These are phyloP conservation scores for Lotmaria passim DNA, from an alignment of 208 protist species.

Conservation along the genomic window DNA sequence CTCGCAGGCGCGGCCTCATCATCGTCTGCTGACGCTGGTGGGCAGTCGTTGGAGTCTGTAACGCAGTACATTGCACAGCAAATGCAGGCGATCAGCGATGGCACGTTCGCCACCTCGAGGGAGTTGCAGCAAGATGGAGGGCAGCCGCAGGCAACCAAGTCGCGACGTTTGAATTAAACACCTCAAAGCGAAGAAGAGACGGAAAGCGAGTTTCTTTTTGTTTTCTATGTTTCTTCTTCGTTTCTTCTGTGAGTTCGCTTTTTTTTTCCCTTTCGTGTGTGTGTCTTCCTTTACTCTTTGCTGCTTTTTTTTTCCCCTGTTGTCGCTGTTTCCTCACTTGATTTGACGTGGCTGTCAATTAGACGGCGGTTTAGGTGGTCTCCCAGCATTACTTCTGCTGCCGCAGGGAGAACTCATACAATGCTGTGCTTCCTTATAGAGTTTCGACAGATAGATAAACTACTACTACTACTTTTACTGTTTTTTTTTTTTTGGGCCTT, in stretches of 20 bases:
- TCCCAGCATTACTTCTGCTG: too few species aligned
- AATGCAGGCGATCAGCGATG: slow-evolving; percentile 33
- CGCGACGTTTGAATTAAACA: slow-evolving; percentile 1
- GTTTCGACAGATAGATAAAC: too few species aligned
- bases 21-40: background rate
- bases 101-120: background rate
- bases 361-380: too few species aligned
- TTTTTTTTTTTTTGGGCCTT: background rate
- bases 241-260: background rate
- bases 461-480: too few species aligned
- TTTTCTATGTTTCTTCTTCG: background rate
- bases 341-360: too few species aligned
- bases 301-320: slow-evolving; percentile 9
- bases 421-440: too few species aligned
- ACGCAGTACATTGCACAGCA: slow-evolving; percentile 39
- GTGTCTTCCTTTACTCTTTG: slow-evolving; percentile 2
- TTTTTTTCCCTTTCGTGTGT: background rate
- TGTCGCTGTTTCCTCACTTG: background rate
- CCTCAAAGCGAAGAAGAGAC: background rate
- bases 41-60: slow-evolving; percentile 42
- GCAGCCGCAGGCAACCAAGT: background rate
- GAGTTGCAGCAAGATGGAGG: background rate
- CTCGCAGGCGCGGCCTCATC: background rate
- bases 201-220: background rate
- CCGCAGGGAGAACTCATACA: too few species aligned